Conservation (phyloP, 495 filamentous ascomycete genomes). For the Annulohypoxylon nitens region DNA sequence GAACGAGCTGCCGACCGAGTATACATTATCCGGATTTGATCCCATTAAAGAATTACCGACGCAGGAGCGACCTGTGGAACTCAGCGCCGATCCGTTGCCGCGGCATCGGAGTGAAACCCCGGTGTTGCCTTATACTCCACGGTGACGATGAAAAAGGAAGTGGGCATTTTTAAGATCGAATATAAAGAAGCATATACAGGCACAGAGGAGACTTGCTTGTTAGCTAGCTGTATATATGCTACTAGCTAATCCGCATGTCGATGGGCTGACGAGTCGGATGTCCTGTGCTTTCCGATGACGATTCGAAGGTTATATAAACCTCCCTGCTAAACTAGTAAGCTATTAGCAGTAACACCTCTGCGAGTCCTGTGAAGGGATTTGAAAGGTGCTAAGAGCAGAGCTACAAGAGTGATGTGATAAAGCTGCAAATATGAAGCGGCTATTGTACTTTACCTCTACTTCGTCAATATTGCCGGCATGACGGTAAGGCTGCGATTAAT, state of each 20-base stretch:
- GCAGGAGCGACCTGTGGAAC: conserved; percentile 41
- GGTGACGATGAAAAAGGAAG: background rate
- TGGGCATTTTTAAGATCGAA: background rate
- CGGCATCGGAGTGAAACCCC: conserved; percentile 12
- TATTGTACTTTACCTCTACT: background rate
- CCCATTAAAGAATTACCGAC: conserved; percentile 37
- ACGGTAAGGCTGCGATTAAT: no score
- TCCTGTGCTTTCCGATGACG: background rate
- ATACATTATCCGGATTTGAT: conserved; percentile 30
- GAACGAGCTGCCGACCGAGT: conserved; percentile 36
- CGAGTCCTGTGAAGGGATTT: background rate
- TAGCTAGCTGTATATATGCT: background rate
- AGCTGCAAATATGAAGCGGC: background rate
- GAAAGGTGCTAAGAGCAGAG: background rate
- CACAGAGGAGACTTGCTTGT: conserved; percentile 5
- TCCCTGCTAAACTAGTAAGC: background rate
- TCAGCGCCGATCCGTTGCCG: conserved; percentile 34
- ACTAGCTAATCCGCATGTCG: background rate
- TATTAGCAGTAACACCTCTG: background rate
- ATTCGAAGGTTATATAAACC: background rate
- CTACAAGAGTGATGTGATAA: background rate
- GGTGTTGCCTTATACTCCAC: conserved; percentile 5
- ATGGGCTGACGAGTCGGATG: background rate
- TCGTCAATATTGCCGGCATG: no score
- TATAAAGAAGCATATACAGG: background rate